These are phyloP conservation scores for Bassia scoparia DNA, from an alignment of 148 eudicot genomes.

Conservation along the genomic window DNA sequence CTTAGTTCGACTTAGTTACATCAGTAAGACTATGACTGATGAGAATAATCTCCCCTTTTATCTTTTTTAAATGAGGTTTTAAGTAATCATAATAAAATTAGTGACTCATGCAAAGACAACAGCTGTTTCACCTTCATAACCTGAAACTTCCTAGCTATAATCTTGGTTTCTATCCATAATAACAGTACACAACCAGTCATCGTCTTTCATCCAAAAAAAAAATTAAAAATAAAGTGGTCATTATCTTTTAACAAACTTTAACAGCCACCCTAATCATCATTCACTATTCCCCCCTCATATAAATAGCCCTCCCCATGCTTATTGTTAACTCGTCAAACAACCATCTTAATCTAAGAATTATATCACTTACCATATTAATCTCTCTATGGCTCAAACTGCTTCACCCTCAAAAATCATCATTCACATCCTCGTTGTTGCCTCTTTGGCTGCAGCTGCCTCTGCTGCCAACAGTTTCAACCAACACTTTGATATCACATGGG, in stretches of 20 bases:
- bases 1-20: neutral
- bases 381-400: neutral
- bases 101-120: conserved; percentile 17
- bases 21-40: neutral
- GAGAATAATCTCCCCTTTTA: neutral
- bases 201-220: too few relatives aligned
- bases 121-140: conserved; percentile 25
- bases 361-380: neutral
- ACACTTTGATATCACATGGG: conserved; percentile 31
- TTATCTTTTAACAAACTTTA: conserved; percentile 5
- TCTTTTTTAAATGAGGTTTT: neutral
- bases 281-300: neutral
- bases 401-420: neutral
- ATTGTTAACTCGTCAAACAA: neutral
- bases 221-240: too few relatives aligned
- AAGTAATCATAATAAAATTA: neutral
- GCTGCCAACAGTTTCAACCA: conserved; percentile 18
- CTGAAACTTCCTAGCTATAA: conserved; percentile 1
- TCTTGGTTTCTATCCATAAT: neutral
- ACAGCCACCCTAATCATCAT: neutral
- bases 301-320: conserved; percentile 2
- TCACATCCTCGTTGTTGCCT: conserved; percentile 14
- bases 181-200: neutral
- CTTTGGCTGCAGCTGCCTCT: conserved; percentile 4
- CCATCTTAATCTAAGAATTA: neutral